Evolutionary conservation across 2,329 filamentous ascomycete genomes (phyloP).

Genomic region (Apiospora hydei): DNA sequence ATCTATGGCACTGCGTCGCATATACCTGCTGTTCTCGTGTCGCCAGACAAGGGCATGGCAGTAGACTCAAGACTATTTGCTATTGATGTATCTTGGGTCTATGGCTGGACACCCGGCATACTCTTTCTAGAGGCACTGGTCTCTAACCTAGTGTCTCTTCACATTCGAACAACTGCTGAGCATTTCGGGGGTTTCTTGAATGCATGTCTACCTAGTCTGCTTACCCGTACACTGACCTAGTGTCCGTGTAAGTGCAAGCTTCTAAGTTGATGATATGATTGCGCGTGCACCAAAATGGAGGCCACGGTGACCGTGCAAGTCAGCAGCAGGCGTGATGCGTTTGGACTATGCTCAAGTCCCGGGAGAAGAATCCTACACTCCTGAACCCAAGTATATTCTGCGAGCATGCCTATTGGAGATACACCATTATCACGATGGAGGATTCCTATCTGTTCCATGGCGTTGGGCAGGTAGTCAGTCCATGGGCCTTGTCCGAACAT

Average conservation of each 20-base stretch:
- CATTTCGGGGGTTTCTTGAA: not conserved
- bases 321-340: not conserved
- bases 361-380: not conserved
- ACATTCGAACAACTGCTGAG: not conserved
- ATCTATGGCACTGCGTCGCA: not conserved
- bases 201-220: not conserved
- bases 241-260: not conserved
- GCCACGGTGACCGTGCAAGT: not conserved
- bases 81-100: not conserved
- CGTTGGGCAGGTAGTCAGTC: not conserved
- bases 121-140: not conserved
- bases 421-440: not conserved
- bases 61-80: not conserved
- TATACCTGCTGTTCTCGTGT: constrained; percentile 5
- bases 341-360: not conserved
- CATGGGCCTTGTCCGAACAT: not conserved
- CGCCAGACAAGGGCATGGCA: not conserved
- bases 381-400: not conserved
- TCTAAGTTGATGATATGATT: not conserved
- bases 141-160: not conserved
- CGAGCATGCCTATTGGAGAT: not conserved
- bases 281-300: not conserved
- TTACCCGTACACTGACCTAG: not conserved
- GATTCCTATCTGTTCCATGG: not conserved
- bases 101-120: not conserved